Evolutionary conservation across 2,329 filamentous ascomycete species (phyloP), one percentile per base, ranked within the genome.

Genomic region (Stachybotrys echinatus): DNA sequence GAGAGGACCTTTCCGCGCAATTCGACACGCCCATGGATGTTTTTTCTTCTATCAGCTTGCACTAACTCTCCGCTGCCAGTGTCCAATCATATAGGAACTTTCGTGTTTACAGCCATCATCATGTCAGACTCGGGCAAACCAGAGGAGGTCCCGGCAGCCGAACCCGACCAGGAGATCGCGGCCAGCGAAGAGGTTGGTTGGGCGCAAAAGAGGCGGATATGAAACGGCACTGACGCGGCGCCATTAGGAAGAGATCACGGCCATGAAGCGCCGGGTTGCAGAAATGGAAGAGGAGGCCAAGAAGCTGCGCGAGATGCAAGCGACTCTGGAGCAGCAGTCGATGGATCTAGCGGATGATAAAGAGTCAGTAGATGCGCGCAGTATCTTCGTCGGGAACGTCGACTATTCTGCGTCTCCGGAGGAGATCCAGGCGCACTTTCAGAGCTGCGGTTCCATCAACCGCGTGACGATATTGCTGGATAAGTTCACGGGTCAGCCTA

Each of bases 401-500:
- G 94, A 99, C 72, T 99, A 99, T 71, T 92, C 89, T 54, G 92
- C 92, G 20, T 95, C 91, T 23, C 94, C 94, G 3, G 94, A 99
- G 73, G 94, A 99, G 75, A 62, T 99, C 52, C 94, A 99, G 75
- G 89, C 91, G 52, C 94, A 99, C 66, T 99, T 99, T 74, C 91
- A 96, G 76, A 95, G 86, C 76, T 95, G 91, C 63, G 94, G 94
- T 53, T 90, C 88, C 58, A 99, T 99, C 77, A 99, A 99, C 72
- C 87, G 94, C 53, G 94, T 99, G 52, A 99, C 94, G 1, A 99
- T 99, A 58, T 76, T 99, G 59, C 75, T 99, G 60, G 94, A 99
- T 75, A 99, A 99, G 76, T 97, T 96, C 66, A 96, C 92, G 12
- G 94, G 94, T 56, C 92, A 97, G 76, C 94, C 94, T n/a, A 99